These are phyloP conservation scores for Musa balbisiana DNA, from an alignment of 202 grass and related monocot genomes.

Conservation along the genomic window DNA sequence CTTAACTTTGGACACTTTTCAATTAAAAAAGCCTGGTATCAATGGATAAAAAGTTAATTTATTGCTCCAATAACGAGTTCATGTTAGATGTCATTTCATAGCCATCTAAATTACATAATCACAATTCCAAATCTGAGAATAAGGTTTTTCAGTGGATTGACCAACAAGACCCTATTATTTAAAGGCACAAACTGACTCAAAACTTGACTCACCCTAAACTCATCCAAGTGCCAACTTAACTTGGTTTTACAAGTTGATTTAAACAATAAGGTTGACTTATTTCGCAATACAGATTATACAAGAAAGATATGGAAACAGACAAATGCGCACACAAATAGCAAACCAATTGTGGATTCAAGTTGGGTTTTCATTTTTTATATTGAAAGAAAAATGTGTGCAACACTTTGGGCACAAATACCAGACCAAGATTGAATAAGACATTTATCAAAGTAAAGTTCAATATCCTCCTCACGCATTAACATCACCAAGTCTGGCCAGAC, in stretches of 20 bases:
- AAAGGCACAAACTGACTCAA: neutral
- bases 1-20: no score
- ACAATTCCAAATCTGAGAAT: neutral
- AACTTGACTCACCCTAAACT: neutral
- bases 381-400: neutral
- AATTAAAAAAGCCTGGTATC: neutral
- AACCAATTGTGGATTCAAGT: neutral
- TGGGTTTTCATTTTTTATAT: neutral
- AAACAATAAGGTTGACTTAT: neutral
- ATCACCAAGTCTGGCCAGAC: neutral
- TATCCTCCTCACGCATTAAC: neutral
- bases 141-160: neutral
- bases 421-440: neutral
- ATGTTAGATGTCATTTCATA: no score
- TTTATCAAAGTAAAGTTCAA: neutral
- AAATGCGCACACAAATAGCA: neutral
- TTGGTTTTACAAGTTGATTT: no score
- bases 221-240: neutral
- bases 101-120: no score
- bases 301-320: neutral
- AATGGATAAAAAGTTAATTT: neutral
- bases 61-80: neutral
- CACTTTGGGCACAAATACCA: no score
- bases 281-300: neutral
- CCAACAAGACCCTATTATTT: neutral